Evolutionary conservation across 169 alveolate genomes (phyloP).

Genomic region (Plasmodium knowlesi): DNA sequence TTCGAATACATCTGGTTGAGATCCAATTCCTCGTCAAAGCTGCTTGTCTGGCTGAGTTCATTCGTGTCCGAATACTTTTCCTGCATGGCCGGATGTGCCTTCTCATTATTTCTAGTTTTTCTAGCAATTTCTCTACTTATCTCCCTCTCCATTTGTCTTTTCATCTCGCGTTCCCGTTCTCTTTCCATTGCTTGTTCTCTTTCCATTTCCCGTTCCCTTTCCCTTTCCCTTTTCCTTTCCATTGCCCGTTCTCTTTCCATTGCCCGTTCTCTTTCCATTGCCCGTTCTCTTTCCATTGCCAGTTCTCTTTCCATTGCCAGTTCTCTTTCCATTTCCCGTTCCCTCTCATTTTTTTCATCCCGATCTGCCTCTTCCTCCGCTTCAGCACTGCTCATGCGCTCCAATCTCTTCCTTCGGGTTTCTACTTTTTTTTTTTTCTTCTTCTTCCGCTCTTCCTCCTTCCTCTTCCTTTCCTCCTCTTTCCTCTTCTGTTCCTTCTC

Average conservation of each 20-base stretch:
- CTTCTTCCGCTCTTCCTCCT: neutral
- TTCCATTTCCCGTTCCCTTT: neutral
- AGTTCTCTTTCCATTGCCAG: neutral
- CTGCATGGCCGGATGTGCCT: neutral
- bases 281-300: neutral
- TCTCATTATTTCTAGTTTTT: neutral
- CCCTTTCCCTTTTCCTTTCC: too few species aligned
- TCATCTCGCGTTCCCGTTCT: neutral
- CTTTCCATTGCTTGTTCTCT: neutral
- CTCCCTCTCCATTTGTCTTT: neutral
- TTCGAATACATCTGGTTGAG: conserved; percentile 32
- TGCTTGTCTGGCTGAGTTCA: conserved; percentile 2
- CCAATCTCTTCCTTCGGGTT: neutral
- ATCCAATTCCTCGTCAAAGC: conserved; percentile 51
- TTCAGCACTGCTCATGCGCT: neutral
- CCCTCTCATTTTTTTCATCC: neutral
- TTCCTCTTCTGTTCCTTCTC: conserved; percentile 14
- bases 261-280: neutral
- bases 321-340: neutral
- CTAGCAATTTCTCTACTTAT: neutral
- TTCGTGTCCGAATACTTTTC: neutral
- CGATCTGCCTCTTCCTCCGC: neutral
- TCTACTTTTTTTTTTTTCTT: neutral
- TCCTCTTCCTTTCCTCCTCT: neutral
- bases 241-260: neutral